Base-by-base conservation (phyloP, 805 yeast genomes). In the Cyberlindnera mrakii region DNA sequence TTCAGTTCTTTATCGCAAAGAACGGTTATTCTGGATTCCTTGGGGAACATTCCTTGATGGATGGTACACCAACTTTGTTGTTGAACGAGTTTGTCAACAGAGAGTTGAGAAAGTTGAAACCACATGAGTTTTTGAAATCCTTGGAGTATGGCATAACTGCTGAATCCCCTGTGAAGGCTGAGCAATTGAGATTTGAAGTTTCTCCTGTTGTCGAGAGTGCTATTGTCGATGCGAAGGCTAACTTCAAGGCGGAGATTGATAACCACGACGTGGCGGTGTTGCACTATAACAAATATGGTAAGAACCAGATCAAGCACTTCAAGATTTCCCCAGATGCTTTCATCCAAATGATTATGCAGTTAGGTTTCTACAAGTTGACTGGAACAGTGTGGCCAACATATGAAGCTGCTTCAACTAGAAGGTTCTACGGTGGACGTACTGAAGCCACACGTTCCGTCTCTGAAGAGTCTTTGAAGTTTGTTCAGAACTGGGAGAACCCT, bases 31-130 rank as follows among this genome's bases (percentile, higher is more conserved):
- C 96, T 7, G 98, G 97, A 1, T 91, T 90, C 69, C 67, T 89
- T 59, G 97, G 96, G 49, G 99, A 91, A 70, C 99, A 91, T 70
- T 88, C 97, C 18, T 85, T 79, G 71, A 91, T 91, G 98, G 99
- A 91, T 65, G 99, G 98, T 49, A 87, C 96, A 9, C 96, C 97
- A 59, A 91, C 96, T 27, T 78, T 87, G 57, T 80, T 88, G 51
- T 68, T 91, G 68, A 91, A 91, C 64, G 88, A 88, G 65, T 80
- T 72, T 58, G 72, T 91, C 33, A 72, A 80, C 50, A 72, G 72
- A 41, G 74, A 78, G 52, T 65, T 90, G 44, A 48, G 63, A 44
- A 72, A 76, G 57, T 61, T 77, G 57, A 66, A 77, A 54, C 62
- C 62, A 18, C 33, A 40, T 10, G 49, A 51, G 37, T 67, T 65